A percentile compares a stretch with the other conserved stretches of the same genome.
phyloP scores from a whole-genome alignment of 768 basidiomycete species.

The Chalciporus piperatus region DNA sequence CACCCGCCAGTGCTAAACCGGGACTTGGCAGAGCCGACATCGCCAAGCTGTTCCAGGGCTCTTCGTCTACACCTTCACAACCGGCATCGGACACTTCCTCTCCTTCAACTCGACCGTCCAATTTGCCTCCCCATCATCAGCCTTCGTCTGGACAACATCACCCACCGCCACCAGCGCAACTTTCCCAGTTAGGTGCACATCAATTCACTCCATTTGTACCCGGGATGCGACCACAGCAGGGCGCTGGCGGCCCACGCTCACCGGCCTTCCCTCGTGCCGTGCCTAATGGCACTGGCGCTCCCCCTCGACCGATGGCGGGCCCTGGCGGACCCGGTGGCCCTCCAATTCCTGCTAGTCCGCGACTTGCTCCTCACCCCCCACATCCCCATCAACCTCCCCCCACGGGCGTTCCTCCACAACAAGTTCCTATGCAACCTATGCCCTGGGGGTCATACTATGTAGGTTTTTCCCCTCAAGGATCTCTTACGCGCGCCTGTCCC shows the following conservation, averaged over 20 bases:
- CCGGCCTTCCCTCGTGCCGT: conserved; percentile 62
- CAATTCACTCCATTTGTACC: conserved; percentile 51
- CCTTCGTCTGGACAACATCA: conserved; percentile 37
- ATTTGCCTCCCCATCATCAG: conserved; percentile 48
- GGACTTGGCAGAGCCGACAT: conserved; percentile 36
- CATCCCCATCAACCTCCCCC: conserved; percentile 54
- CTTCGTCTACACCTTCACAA: conserved; percentile 41
- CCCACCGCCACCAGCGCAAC: conserved; percentile 36
- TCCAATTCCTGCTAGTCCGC: conserved; percentile 58
- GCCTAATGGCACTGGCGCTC: conserved; percentile 53
- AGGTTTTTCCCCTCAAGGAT: conserved; percentile 29
- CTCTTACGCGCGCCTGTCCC: background rate
- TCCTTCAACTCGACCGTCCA: conserved; percentile 52
- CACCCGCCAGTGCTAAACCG: conserved; percentile 33
- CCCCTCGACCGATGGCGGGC: conserved; percentile 46
- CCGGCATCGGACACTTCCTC: conserved; percentile 55
- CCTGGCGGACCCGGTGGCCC: conserved; percentile 54
- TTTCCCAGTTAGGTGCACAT: conserved; percentile 43
- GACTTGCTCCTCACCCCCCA: conserved; percentile 50
- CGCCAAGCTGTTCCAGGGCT: conserved; percentile 40
- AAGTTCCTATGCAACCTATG: conserved; percentile 39
- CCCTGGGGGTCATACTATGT: conserved; percentile 57
- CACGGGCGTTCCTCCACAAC: conserved; percentile 46
- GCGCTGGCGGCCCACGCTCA: conserved; percentile 59
- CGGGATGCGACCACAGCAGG: conserved; percentile 42